Conservation (phyloP, 176 grass and related monocot genomes). For the Chrysopogon serrulatus region DNA sequence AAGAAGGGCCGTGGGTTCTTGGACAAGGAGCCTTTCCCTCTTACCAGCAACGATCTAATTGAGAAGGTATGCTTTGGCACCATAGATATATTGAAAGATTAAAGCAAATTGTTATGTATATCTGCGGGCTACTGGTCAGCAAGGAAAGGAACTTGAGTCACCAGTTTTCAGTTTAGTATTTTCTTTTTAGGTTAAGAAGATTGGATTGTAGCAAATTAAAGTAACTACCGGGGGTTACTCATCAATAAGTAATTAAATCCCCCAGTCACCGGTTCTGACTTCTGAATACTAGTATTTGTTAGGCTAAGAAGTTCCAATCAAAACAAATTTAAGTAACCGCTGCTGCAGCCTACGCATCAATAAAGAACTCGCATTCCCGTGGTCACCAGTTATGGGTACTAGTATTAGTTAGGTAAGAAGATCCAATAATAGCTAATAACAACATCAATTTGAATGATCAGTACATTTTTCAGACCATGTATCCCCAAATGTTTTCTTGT, state of each 20-base stretch:
- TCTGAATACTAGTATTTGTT: neutral
- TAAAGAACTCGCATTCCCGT: neutral
- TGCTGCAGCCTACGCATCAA: neutral
- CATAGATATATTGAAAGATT: neutral
- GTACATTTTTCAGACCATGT: neutral
- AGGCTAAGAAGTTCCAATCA: neutral
- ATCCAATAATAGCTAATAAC: neutral
- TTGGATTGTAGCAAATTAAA: neutral
- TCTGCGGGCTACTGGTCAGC: neutral
- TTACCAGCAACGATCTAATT: conserved; percentile 85
- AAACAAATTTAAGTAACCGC: neutral
- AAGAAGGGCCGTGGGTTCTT: conserved; percentile 70
- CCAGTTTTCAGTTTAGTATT: neutral
- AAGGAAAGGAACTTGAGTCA: neutral
- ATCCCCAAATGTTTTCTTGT: neutral
- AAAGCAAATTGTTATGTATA: neutral
- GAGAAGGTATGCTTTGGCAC: conserved; percentile 56
- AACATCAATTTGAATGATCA: neutral
- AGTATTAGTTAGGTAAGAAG: neutral
- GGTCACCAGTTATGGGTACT: neutral
- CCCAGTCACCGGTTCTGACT: neutral
- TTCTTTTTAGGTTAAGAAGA: neutral
- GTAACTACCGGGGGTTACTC: neutral
- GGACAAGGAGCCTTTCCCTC: conserved; percentile 69
- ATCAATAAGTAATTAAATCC: neutral